A percentile compares a stretch with the other conserved stretches of the same genome.
These are phyloP conservation scores for Tolypocladium album DNA, from an alignment of 2,329 filamentous ascomycete species.

Conservation along the genomic window DNA sequence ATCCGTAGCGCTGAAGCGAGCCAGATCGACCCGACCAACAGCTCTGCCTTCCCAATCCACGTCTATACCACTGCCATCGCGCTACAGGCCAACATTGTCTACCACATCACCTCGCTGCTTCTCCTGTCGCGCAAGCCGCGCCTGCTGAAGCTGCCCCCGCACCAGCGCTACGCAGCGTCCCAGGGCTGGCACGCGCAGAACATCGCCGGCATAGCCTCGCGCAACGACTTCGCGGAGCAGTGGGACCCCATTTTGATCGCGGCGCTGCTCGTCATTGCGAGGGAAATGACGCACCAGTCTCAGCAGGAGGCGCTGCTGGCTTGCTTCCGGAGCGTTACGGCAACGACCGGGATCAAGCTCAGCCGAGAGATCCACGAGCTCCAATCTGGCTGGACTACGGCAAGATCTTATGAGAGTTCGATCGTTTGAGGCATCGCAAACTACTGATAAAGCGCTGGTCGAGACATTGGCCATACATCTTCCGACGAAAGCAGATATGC, in stretches of 20 bases:
- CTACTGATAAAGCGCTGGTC: no score
- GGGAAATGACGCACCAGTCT: conserved; percentile 12
- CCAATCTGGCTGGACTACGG: background rate
- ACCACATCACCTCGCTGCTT: background rate
- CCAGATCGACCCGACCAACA: background rate
- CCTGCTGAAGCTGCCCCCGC: background rate
- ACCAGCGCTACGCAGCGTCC: background rate
- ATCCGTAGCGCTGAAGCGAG: background rate
- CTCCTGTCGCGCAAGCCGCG: background rate
- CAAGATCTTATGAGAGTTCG: background rate
- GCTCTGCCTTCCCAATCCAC: background rate
- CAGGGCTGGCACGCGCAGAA: background rate
- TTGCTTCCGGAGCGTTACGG: conserved; percentile 4
- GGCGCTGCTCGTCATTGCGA: background rate
- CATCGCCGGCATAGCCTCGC: background rate
- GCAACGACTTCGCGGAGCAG: background rate
- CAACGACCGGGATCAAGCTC: background rate
- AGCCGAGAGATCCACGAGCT: background rate
- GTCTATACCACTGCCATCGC: background rate
- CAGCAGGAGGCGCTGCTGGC: conserved; percentile 12
- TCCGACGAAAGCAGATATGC: no score
- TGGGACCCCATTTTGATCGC: background rate
- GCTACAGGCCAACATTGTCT: background rate
- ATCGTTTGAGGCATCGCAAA: no score
- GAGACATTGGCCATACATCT: no score